Conservation (phyloP, 2,329 filamentous ascomycete genomes). For the Massarina eburnea region DNA sequence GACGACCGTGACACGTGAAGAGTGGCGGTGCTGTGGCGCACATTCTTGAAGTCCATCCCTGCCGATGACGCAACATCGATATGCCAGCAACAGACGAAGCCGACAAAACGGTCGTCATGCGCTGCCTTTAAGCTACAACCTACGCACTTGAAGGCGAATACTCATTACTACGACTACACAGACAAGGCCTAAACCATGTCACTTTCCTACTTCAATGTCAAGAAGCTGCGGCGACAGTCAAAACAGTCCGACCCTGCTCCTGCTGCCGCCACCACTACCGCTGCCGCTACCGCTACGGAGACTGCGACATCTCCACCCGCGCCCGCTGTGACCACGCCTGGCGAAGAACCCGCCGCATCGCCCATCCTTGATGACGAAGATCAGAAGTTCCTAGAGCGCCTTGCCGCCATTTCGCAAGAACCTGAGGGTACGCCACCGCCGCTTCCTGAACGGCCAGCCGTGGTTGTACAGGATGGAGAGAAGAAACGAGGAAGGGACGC, state of each 20-base stretch:
- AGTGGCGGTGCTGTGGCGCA: not conserved
- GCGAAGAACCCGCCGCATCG: constrained; percentile 32
- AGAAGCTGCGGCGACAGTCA: constrained; percentile 37
- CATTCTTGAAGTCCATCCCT: constrained; percentile 22
- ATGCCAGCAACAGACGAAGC: constrained; percentile 20
- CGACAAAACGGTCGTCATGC: constrained; percentile 23
- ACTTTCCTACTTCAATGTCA: constrained; percentile 31
- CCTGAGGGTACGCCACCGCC: constrained; percentile 45
- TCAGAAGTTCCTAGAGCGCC: constrained; percentile 57
- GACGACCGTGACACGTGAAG: not conserved
- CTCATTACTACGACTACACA: no score
- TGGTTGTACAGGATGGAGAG: constrained; percentile 37
- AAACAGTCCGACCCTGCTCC: constrained; percentile 26
- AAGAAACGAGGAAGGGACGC: constrained; percentile 46
- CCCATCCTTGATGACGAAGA: constrained; percentile 63
- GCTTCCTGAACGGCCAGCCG: constrained; percentile 41
- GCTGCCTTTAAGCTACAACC: no score
- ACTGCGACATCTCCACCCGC: constrained; percentile 33
- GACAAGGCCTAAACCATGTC: constrained; percentile 20
- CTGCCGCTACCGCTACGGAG: not conserved
- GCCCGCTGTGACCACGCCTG: constrained; percentile 25
- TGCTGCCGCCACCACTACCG: not conserved
- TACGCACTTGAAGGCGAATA: no score
- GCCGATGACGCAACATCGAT: constrained; percentile 31
- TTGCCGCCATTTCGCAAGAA: constrained; percentile 50